Percentiles rank a stretch among this genome's conserved stretches.
Evolutionary conservation across 139 green algal genomes (phyloP).

Genomic region (Nannochloris sp.): DNA sequence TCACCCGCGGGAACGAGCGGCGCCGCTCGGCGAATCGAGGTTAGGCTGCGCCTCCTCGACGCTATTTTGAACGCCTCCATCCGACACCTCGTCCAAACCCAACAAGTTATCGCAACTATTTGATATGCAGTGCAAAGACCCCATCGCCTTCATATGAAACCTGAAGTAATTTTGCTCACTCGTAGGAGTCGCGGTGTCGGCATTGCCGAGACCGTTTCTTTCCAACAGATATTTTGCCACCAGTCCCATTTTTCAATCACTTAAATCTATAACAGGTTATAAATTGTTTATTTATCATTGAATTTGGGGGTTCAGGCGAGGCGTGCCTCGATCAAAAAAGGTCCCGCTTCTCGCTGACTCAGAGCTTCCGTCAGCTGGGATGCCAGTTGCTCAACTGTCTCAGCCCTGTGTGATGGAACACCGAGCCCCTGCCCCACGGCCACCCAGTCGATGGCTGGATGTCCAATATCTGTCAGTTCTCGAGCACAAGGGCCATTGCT

Average conservation of each 20-base stretch:
- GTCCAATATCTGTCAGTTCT: constrained; percentile 50
- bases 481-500: constrained; percentile 27
- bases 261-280: background rate
- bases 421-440: constrained; percentile 54
- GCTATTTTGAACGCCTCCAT: no score
- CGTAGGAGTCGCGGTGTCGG: background rate
- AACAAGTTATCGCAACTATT: constrained; percentile 5
- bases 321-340: constrained; percentile 48
- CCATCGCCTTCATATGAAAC: background rate
- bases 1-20: no score
- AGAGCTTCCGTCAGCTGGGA: constrained; percentile 31
- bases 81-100: background rate
- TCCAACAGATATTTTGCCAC: background rate
- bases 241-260: background rate
- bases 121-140: background rate
- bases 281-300: no score
- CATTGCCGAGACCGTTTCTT: background rate
- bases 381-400: constrained; percentile 42
- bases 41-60: no score
- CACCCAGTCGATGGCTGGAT: constrained; percentile 60
- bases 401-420: constrained; percentile 30
- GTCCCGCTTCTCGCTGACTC: constrained; percentile 15
- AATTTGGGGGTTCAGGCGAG: background rate
- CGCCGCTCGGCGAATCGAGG: no score
- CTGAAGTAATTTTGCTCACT: background rate